These are phyloP conservation scores for Micractinium sp. DNA, from an alignment of 139 green algal genomes.

Conservation along the genomic window DNA sequence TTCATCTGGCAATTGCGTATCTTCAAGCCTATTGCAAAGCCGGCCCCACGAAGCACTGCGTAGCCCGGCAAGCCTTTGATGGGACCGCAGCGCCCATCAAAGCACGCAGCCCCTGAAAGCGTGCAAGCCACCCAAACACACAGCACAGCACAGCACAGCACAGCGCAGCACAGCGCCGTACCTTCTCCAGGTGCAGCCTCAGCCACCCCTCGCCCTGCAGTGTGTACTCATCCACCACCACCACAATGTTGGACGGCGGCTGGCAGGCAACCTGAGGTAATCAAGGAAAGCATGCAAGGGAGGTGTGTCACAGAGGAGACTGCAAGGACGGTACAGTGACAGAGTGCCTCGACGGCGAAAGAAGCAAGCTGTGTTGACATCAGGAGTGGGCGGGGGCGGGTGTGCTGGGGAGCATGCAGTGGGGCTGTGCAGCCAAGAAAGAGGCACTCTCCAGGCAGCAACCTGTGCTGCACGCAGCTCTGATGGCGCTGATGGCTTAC, in stretches of 20 bases:
- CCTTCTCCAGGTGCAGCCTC: constrained; percentile 19
- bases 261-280: not conserved
- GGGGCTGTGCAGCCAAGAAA: not conserved
- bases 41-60: too few species aligned
- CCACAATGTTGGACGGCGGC: not conserved
- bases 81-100: too few species aligned
- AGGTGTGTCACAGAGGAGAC: too few species aligned
- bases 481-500: not conserved
- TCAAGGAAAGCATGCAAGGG: not conserved
- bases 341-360: too few species aligned
- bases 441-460: not conserved
- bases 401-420: not conserved
- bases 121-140: too few species aligned
- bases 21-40: too few species aligned
- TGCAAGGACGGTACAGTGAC: too few species aligned
- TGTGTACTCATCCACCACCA: constrained; percentile 4
- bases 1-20: not conserved
- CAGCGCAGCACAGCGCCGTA: not conserved
- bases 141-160: too few species aligned
- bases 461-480: not conserved
- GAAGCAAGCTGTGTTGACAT: too few species aligned
- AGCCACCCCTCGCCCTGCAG: not conserved
- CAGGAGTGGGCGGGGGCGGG: too few species aligned
- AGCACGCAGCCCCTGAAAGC: too few species aligned
- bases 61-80: too few species aligned